Conservation (phyloP, 2,329 filamentous ascomycete genomes). For the Cordyceps tenuipes region DNA sequence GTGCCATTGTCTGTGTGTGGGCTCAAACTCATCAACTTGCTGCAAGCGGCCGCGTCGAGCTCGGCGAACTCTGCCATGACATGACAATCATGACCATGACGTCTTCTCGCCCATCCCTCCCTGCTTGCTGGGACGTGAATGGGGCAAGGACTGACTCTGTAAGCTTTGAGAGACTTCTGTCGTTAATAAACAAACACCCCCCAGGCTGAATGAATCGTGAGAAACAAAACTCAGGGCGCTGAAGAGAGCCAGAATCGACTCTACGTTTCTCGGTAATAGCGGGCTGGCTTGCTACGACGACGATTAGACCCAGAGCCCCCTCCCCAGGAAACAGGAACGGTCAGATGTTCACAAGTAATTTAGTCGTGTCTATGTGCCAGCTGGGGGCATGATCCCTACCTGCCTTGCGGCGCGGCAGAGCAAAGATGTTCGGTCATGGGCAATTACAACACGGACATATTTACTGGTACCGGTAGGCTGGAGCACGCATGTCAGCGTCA, state of each 20-base stretch:
- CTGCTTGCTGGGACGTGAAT: neutral
- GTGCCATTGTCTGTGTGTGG: neutral
- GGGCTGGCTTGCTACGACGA: too few species aligned
- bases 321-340: neutral
- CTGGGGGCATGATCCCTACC: neutral
- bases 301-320: neutral
- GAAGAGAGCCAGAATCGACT: too few species aligned
- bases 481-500: neutral
- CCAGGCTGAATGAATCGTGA: neutral
- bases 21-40: neutral
- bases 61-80: neutral
- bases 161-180: too few species aligned
- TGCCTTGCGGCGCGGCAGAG: neutral
- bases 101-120: too few species aligned
- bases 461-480: neutral
- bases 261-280: neutral
- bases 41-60: neutral
- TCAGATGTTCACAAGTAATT: neutral
- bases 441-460: too few species aligned
- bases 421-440: neutral
- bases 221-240: neutral
- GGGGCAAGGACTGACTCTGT: neutral
- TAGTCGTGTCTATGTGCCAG: neutral
- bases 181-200: too few species aligned
- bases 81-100: neutral